Evolutionary conservation across 2,329 filamentous ascomycete genomes (phyloP), one percentile per base, ranked within the genome.

Genomic region (Pseudogymnoascus sp.): DNA sequence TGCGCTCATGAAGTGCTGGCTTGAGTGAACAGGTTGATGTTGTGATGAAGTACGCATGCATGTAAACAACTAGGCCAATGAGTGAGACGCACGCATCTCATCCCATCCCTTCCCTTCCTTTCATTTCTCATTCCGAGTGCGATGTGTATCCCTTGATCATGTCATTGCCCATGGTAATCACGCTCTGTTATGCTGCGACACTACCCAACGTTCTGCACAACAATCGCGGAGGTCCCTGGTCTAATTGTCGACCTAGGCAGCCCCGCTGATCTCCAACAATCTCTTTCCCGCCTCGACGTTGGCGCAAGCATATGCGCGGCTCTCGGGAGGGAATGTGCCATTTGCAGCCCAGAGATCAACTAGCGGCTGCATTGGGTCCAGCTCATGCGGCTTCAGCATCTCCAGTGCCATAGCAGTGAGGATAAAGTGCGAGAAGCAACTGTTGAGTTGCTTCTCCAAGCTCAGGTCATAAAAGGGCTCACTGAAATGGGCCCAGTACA

Each of bases 401-500:
- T 90, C 88, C 67, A 92, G 84, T 58, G 89, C 89, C 61, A 89
- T 92, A 48, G 89, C 88, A 3, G 90, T 91, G 21, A 91, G 83
- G 65, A 92, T 82, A 68, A 93, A 94, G 77, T 93, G 90, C 51
- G 89, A 90, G 74, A 94, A 94, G 76, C 89, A 92, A 74, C 89
- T 92, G 80, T 94, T 94, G 65, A 93, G 81, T 69, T 91, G 88
- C 73, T 92, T 89, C 74, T 89, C 87, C 8, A 89, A 79, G 77
- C 90, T 91, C 67, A 93, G 81, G 74, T 92, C 88, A 77, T 91
- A 93, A 76, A 92, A 91, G 4, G 89, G 89, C 68, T 91, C 89
- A 64, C 87, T 79, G 76, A 91, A 99, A 76, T 99, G 94, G 63
- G 92, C 91, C 84, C 96, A 97, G 80, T 99, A 99, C 65, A 99